phyloP scores from a whole-genome alignment of 768 basidiomycete genomes.

The Kockovaella imperatae region DNA sequence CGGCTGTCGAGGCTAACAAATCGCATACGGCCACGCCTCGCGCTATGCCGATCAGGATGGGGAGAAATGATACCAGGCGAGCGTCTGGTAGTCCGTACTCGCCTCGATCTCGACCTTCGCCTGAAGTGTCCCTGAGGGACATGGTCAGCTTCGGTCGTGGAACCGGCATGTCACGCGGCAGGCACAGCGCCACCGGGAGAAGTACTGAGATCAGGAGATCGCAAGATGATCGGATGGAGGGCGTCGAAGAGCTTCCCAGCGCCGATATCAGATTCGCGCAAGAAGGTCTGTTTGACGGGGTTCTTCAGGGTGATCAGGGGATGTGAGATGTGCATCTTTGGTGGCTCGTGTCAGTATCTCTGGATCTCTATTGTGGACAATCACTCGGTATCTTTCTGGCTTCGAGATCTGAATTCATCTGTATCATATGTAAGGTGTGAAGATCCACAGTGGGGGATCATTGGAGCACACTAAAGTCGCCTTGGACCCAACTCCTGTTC shows the following conservation, averaged over 20 bases:
- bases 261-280: not conserved
- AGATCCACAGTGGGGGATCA: too few relatives aligned
- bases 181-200: not conserved
- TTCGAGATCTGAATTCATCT: too few relatives aligned
- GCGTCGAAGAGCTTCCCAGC: not conserved
- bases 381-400: too few relatives aligned
- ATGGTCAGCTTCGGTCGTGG: not conserved
- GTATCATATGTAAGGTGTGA: too few relatives aligned
- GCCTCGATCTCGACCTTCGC: not conserved
- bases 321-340: too few relatives aligned
- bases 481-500: too few relatives aligned
- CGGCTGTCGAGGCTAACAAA: conserved; percentile 26
- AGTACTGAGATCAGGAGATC: not conserved
- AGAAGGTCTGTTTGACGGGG: not conserved
- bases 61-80: conserved; percentile 7
- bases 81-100: conserved; percentile 10
- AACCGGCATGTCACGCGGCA: not conserved
- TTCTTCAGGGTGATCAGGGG: not conserved
- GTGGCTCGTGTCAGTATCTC: too few relatives aligned
- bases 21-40: conserved; percentile 13
- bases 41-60: not conserved
- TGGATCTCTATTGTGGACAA: too few relatives aligned
- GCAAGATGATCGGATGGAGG: not conserved
- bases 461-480: too few relatives aligned
- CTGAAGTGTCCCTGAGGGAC: not conserved